Evolutionary conservation across 169 alveolate species (phyloP).

Genomic region (Babesia ovata): DNA sequence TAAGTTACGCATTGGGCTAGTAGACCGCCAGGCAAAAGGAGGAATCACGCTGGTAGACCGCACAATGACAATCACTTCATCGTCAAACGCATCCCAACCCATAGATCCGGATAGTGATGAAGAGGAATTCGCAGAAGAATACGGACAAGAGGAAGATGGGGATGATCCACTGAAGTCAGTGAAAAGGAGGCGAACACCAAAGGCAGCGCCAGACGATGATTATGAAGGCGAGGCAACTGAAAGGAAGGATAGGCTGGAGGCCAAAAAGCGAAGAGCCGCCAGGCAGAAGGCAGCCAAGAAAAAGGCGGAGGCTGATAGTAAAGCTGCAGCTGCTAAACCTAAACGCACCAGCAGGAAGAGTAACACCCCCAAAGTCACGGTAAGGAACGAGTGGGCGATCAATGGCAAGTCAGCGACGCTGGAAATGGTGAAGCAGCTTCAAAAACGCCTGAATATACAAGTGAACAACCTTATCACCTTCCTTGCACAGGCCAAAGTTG

Average conservation of each 20-base stretch:
- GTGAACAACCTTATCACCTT: slow-evolving; percentile 71
- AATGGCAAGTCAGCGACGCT: slow-evolving; percentile 58
- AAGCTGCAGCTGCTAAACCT: not conserved
- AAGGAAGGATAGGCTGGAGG: not conserved
- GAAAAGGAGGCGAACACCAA: not conserved
- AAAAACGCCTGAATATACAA: slow-evolving; percentile 61
- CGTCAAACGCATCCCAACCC: not conserved
- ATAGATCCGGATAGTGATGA: not conserved
- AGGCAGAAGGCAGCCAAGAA: not conserved
- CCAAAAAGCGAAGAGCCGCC: not conserved
- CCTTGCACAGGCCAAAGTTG: slow-evolving; percentile 77
- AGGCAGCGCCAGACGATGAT: not conserved
- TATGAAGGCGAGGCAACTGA: slow-evolving; percentile 1
- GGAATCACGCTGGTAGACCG: slow-evolving; percentile 18
- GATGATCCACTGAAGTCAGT: not conserved
- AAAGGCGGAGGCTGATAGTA: not conserved
- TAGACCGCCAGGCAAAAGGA: slow-evolving; percentile 3
- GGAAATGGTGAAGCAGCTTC: slow-evolving; percentile 44
- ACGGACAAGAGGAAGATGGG: not conserved
- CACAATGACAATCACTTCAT: slow-evolving; percentile 6
- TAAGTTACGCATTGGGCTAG: slow-evolving; percentile 42
- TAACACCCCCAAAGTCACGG: not conserved
- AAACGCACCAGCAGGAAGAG: slow-evolving; percentile 23
- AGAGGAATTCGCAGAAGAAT: not conserved
- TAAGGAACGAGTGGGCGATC: slow-evolving; percentile 63